Conservation (phyloP, 805 yeast genomes). For the Jamesozyma jinghongensis region DNA sequence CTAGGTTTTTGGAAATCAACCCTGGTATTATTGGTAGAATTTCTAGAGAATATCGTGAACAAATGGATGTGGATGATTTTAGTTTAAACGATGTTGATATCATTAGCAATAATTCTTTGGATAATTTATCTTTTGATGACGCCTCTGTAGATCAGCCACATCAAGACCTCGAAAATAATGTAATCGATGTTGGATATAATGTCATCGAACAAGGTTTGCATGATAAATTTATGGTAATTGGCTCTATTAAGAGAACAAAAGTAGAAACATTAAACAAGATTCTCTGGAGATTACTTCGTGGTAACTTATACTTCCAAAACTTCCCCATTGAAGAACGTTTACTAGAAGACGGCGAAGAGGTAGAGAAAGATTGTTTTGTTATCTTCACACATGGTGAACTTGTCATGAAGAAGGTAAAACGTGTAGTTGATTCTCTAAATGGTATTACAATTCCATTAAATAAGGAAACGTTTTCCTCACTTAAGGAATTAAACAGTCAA, state of each 20-base stretch:
- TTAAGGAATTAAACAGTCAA: conserved; percentile 37
- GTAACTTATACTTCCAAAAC: conserved; percentile 74
- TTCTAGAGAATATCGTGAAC: conserved; percentile 13
- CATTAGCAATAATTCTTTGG: conserved; percentile 20
- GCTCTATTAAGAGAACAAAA: conserved; percentile 69
- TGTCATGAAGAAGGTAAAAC: conserved; percentile 60
- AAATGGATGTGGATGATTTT: conserved; percentile 20
- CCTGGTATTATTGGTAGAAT: conserved; percentile 25
- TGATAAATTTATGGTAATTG: conserved; percentile 40
- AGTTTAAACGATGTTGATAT: conserved; percentile 14
- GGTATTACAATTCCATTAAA: conserved; percentile 47
- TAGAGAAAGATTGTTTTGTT: conserved; percentile 74
- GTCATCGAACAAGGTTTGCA: conserved; percentile 15
- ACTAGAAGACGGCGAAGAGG: conserved; percentile 45
- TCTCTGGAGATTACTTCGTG: conserved; percentile 87
- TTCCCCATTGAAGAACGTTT: conserved; percentile 63
- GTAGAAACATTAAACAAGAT: conserved; percentile 68
- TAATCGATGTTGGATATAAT: conserved; percentile 4
- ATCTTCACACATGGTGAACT: conserved; percentile 86
- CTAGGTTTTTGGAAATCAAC: conserved; percentile 38
- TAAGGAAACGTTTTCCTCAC: conserved; percentile 35
- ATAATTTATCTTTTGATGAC: conserved; percentile 20
- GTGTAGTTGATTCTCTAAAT: conserved; percentile 83
- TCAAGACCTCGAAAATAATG: not conserved
- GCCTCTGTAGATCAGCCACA: conserved; percentile 7